Conservation (phyloP, 2,329 filamentous ascomycete species). For the Thelonectria rubi region DNA sequence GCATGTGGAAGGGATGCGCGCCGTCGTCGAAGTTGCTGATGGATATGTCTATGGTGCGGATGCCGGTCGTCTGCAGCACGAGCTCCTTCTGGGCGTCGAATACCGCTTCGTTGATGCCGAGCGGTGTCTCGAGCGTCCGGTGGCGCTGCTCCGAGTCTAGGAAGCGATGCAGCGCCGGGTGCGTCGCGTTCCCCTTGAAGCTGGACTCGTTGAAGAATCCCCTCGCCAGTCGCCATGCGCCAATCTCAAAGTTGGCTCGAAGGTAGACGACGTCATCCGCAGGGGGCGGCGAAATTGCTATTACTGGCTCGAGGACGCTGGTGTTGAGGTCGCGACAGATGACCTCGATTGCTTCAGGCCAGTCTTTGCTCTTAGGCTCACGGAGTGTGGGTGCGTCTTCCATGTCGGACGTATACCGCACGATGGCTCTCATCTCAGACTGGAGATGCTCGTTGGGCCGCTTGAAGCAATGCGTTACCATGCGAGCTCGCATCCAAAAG, state of each 20-base stretch:
- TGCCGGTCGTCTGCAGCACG: slow-evolving; percentile 59
- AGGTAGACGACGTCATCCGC: slow-evolving; percentile 55
- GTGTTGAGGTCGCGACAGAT: slow-evolving; percentile 64
- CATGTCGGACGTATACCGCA: slow-evolving; percentile 41
- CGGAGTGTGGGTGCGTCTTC: not conserved
- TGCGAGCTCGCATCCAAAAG: slow-evolving; percentile 71
- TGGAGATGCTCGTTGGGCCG: slow-evolving; percentile 44
- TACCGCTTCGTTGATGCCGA: slow-evolving; percentile 44
- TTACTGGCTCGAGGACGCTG: slow-evolving; percentile 53
- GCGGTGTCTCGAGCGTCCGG: slow-evolving; percentile 19
- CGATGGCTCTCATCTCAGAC: slow-evolving; percentile 43
- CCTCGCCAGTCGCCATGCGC: slow-evolving; percentile 60
- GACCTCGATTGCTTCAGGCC: slow-evolving; percentile 57
- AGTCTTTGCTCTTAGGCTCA: slow-evolving; percentile 55
- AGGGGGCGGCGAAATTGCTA: slow-evolving; percentile 48
- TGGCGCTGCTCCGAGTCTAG: slow-evolving; percentile 38
- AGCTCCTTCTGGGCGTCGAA: slow-evolving; percentile 48
- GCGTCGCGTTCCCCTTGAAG: slow-evolving; percentile 53
- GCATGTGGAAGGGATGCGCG: slow-evolving; percentile 61
- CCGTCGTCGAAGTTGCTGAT: slow-evolving; percentile 68
- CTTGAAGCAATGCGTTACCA: slow-evolving; percentile 53
- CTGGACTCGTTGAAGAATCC: slow-evolving; percentile 64
- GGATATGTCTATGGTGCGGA: slow-evolving; percentile 63
- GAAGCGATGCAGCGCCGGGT: slow-evolving; percentile 49
- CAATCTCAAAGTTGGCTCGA: slow-evolving; percentile 64